Evolutionary conservation across 1,284 basidiomycete species (phyloP).

Genomic region (Amylostereum areolatum): DNA sequence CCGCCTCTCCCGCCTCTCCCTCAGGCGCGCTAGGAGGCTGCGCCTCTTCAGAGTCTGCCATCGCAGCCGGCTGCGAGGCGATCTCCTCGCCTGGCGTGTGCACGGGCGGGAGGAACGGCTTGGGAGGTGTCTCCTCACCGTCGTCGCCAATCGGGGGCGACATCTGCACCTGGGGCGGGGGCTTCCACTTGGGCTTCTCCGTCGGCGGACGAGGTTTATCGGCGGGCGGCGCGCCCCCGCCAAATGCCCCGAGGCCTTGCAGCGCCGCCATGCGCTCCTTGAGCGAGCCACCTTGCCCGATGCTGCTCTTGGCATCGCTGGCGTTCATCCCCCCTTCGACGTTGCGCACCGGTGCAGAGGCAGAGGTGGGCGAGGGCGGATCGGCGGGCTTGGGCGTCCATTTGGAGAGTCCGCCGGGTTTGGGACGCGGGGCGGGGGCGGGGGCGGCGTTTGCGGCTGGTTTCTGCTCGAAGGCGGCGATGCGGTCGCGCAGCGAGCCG

Average conservation of each 20-base stretch:
- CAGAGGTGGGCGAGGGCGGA: conserved; percentile 37
- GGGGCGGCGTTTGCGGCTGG: conserved; percentile 36
- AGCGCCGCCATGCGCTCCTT: conserved; percentile 92
- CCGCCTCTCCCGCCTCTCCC: conserved; percentile 28
- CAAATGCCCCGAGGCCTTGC: conserved; percentile 74
- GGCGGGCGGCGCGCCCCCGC: conserved; percentile 31
- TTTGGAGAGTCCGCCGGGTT: conserved; percentile 53
- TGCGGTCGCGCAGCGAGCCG: conserved; percentile 75
- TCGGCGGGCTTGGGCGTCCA: conserved; percentile 64
- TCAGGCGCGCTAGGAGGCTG: conserved; percentile 13
- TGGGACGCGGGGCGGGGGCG: conserved; percentile 56
- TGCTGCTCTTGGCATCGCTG: conserved; percentile 78
- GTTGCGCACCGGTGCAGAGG: conserved; percentile 18
- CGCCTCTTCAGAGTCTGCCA: conserved; percentile 19
- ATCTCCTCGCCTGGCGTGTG: background rate
- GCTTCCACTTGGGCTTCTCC: conserved; percentile 82
- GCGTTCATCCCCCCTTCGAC: conserved; percentile 58
- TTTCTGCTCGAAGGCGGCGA: conserved; percentile 73
- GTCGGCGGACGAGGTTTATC: conserved; percentile 46
- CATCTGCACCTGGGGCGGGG: conserved; percentile 37
- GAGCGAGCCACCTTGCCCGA: conserved; percentile 66
- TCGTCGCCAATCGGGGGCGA: conserved; percentile 13
- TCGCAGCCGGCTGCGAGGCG: background rate
- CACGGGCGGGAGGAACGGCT: conserved; percentile 5
- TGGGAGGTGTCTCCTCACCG: conserved; percentile 13